These are phyloP conservation scores for Harringtonia lauricola DNA, from an alignment of 2,329 filamentous ascomycete species.

Conservation along the genomic window DNA sequence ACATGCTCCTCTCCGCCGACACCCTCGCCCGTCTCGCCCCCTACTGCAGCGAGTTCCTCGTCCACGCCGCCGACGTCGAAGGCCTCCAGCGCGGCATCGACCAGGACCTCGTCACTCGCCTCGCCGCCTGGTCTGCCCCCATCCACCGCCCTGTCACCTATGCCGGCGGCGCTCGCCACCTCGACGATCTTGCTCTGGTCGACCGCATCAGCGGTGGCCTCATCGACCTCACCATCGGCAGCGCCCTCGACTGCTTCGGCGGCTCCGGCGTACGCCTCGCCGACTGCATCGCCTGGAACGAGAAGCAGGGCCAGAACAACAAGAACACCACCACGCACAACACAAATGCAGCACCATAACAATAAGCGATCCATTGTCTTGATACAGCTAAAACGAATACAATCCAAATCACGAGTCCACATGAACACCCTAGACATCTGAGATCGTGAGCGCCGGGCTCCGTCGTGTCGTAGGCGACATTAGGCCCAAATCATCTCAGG, in stretches of 20 bases:
- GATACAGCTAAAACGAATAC: conserved; percentile 6
- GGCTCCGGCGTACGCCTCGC: conserved; percentile 77
- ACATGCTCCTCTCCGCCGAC: conserved; percentile 75
- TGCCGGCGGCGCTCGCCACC: conserved; percentile 77
- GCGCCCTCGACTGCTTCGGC: conserved; percentile 91
- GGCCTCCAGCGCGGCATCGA: conserved; percentile 88
- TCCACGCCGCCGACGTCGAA: conserved; percentile 95
- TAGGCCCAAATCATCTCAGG: conserved; percentile 1
- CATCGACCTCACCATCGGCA: conserved; percentile 91
- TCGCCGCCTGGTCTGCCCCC: conserved; percentile 80
- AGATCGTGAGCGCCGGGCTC: conserved; percentile 9
- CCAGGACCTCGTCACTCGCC: conserved; percentile 62
- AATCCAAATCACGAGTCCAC: conserved; percentile 8
- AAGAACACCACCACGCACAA: background rate
- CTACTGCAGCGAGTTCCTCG: conserved; percentile 92
- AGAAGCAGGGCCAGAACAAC: conserved; percentile 5
- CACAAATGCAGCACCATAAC: background rate
- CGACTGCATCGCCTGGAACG: conserved; percentile 86
- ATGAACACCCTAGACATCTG: conserved; percentile 1
- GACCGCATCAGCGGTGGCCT: conserved; percentile 66
- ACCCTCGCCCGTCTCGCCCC: conserved; percentile 73
- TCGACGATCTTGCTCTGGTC: conserved; percentile 76
- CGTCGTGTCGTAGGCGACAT: conserved; percentile 5
- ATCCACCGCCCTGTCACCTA: conserved; percentile 65
- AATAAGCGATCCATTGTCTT: conserved; percentile 5